Evolutionary conservation across 2,329 filamentous ascomycete genomes (phyloP).

Genomic region (Lasiodiplodia sp.): DNA sequence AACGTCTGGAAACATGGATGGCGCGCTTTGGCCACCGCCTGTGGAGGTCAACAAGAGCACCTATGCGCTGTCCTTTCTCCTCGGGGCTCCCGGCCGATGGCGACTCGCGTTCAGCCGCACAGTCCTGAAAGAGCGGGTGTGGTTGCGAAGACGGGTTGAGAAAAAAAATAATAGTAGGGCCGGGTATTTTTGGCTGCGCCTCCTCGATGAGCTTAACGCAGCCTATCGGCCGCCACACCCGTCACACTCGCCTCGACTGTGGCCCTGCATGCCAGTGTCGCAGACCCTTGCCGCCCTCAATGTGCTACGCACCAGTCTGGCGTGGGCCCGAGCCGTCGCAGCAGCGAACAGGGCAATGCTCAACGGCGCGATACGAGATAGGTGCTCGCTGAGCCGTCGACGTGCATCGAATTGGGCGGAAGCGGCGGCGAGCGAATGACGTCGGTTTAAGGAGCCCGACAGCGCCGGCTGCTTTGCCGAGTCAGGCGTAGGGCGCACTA

Average conservation of each 20-base stretch:
- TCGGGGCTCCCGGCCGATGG: not conserved
- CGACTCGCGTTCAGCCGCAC: slow-evolving; percentile 7
- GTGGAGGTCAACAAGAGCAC: not conserved
- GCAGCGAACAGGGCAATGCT: slow-evolving; percentile 3
- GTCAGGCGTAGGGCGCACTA: slow-evolving; percentile 12
- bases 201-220: slow-evolving; percentile 20
- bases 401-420: slow-evolving; percentile 8
- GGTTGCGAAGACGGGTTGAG: not conserved
- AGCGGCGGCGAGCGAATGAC: slow-evolving; percentile 15
- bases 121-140: not conserved
- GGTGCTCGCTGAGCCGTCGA: not conserved
- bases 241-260: slow-evolving; percentile 17
- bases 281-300: slow-evolving; percentile 16
- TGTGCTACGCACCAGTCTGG: not conserved
- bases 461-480: slow-evolving; percentile 21
- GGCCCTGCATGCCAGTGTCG: slow-evolving; percentile 21
- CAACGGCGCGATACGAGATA: slow-evolving; percentile 4
- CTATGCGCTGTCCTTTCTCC: not conserved
- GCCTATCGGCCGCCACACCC: slow-evolving; percentile 27
- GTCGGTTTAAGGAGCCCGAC: slow-evolving; percentile 14
- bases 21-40: not conserved
- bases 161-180: not conserved
- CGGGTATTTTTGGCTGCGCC: slow-evolving; percentile 23
- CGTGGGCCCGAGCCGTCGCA: slow-evolving; percentile 5
- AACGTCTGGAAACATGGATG: not conserved